These are phyloP conservation scores for Eimeria falciformis DNA, from an alignment of 169 alveolate genomes.

Conservation along the genomic window DNA sequence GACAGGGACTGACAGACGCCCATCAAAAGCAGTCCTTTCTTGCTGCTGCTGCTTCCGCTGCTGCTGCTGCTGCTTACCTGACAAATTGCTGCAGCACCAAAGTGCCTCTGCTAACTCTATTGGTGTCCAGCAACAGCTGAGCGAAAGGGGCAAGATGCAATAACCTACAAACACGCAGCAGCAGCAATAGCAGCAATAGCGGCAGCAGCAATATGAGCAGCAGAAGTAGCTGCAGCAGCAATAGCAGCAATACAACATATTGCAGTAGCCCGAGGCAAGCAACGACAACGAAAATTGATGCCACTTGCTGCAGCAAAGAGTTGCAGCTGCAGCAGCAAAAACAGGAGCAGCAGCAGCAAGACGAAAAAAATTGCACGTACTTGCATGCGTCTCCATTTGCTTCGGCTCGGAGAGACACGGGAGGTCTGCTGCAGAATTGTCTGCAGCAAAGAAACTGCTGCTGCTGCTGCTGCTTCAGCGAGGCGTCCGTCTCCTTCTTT, in stretches of 20 bases:
- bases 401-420: not conserved
- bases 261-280: too few relatives aligned
- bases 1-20: not conserved
- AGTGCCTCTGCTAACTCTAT: not conserved
- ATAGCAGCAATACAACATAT: not conserved
- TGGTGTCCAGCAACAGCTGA: slow-evolving; percentile 1
- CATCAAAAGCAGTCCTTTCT: not conserved
- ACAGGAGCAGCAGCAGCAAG: not conserved
- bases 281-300: not conserved
- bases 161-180: not conserved
- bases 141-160: not conserved
- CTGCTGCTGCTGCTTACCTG: slow-evolving; percentile 14
- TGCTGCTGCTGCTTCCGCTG: slow-evolving; percentile 9
- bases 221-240: not conserved
- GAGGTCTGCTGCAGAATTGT: slow-evolving; percentile 12
- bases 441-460: not conserved
- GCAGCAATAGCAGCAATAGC: slow-evolving; percentile 3
- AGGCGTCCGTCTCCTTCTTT: not conserved
- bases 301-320: not conserved
- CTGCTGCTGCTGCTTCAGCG: not conserved
- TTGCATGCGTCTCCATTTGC: not conserved
- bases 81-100: not conserved
- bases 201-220: not conserved
- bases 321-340: not conserved
- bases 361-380: too few relatives aligned